These are phyloP conservation scores for Claviceps fusiformis DNA, from an alignment of 2,329 filamentous ascomycete genomes.

Conservation along the genomic window DNA sequence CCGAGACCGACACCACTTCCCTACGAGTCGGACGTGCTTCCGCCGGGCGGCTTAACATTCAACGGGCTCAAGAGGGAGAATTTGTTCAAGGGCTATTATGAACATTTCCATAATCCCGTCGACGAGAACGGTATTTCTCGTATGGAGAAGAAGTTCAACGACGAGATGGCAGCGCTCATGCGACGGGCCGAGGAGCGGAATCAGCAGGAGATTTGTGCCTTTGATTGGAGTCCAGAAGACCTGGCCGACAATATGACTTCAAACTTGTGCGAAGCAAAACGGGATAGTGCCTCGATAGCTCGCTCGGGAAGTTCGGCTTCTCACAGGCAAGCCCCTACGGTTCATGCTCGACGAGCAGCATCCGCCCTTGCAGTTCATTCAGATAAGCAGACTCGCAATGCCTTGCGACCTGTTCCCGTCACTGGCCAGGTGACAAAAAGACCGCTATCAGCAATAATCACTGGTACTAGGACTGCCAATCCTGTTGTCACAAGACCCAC, in stretches of 20 bases:
- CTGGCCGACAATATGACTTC: constrained; percentile 29
- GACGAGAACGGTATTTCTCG: constrained; percentile 54
- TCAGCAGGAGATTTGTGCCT: constrained; percentile 48
- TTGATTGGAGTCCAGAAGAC: constrained; percentile 47
- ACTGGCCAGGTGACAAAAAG: constrained; percentile 8
- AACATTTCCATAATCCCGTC: constrained; percentile 46
- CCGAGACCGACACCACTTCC: constrained; percentile 53
- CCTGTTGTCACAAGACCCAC: constrained; percentile 31
- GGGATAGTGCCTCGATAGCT: background rate
- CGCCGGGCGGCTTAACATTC: constrained; percentile 40
- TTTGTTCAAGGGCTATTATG: constrained; percentile 46
- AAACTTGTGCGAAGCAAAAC: background rate
- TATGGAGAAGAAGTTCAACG: constrained; percentile 46
- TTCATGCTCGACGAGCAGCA: constrained; percentile 37
- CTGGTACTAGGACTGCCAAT: constrained; percentile 20
- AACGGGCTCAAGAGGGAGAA: constrained; percentile 45
- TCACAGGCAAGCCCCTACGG: constrained; percentile 14
- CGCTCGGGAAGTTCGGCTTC: constrained; percentile 3
- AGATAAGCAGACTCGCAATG: constrained; percentile 6
- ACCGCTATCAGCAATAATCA: constrained; percentile 18
- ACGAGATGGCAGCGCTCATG: constrained; percentile 34
- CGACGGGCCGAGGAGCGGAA: constrained; percentile 53
- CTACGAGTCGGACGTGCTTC: constrained; percentile 58
- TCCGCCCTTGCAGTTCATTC: constrained; percentile 33
- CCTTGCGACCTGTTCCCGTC: background rate